Base-by-base conservation (phyloP, 2,329 filamentous ascomycete species). In the Aureobasidium lini region DNA sequence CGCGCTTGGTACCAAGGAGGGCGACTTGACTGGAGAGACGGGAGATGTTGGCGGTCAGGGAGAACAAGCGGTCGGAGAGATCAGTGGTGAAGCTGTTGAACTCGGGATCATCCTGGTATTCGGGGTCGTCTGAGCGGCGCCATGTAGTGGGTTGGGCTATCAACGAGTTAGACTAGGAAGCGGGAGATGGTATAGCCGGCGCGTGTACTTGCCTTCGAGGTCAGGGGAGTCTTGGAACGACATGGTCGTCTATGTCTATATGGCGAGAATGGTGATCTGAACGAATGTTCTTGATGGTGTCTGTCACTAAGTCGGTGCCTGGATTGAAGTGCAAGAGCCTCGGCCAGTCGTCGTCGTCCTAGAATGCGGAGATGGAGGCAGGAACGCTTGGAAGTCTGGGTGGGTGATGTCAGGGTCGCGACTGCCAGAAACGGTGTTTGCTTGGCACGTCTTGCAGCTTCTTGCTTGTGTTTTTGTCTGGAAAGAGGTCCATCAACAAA, bases 71-170 rank as follows among this genome's bases (percentile, higher is more conserved):
- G 73, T 90, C 88, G 74, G 89, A 95, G 62, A 97, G 83, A 61
- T 87, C 82, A 69, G 89, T 86, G 63, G 92, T 90, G 66, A 95
- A 83, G 61, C 84, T 81, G 70, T 90, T 84, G 80, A 97, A 99
- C 64, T 91, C 91, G 54, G 94, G 94, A 72, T 97, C 90, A 76
- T 99, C 94, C 70, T 83, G 81, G 76, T 96, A 99, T 68, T 84
- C 78, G 47, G 85, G 80, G 70, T 88, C 88, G 72, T 88, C 85
- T 62, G 84, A 79, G 64, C 85, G 83, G 63, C 89, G 80, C 76
- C 81, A 81, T 62, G 79, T 83, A 32, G 84, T 85, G 42, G 85
- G 84, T 74, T 89, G 87, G 65, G 92, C 65, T 66, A 39, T 46
- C 18, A 32, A 6, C 4, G 52, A 39, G 60, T 61, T 36, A 46